phyloP scores from a whole-genome alignment of 2,329 filamentous ascomycete species.

The Cytospora mali region DNA sequence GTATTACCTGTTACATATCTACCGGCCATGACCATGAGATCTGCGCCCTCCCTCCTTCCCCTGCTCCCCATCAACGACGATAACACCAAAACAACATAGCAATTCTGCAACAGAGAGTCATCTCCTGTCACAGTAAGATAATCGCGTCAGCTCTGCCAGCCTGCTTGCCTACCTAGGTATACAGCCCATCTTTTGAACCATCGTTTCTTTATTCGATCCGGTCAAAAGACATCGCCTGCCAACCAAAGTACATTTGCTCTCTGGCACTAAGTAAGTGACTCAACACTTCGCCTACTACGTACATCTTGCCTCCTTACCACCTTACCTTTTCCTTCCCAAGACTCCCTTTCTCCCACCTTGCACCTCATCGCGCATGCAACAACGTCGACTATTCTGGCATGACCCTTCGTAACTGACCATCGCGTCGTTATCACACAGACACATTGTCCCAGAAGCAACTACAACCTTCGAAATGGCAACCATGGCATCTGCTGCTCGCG shows the following conservation, averaged over 20 bases:
- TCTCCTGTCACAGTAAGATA: constrained; percentile 63
- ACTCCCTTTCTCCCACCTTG: neutral
- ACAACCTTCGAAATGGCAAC: constrained; percentile 59
- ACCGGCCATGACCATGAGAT: constrained; percentile 28
- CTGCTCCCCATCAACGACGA: constrained; percentile 52
- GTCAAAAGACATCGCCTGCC: constrained; percentile 32
- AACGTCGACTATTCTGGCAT: constrained; percentile 13
- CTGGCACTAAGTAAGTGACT: constrained; percentile 43
- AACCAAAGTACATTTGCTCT: constrained; percentile 35
- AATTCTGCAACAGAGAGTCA: constrained; percentile 54
- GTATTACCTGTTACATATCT: constrained; percentile 21
- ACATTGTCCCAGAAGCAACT: constrained; percentile 40
- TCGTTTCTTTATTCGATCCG: constrained; percentile 36
- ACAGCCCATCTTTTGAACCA: constrained; percentile 36
- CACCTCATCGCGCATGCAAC: constrained; percentile 32
- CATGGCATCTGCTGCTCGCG: constrained; percentile 68
- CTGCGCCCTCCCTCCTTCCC: constrained; percentile 39
- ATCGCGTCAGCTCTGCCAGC: constrained; percentile 57
- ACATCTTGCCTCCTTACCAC: constrained; percentile 21
- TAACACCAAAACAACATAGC: constrained; percentile 45
- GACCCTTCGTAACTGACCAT: constrained; percentile 17
- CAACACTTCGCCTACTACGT: constrained; percentile 29
- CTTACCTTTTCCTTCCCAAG: constrained; percentile 13
- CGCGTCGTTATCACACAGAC: constrained; percentile 36
- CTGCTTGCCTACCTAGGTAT: constrained; percentile 33